Evolutionary conservation across 768 basidiomycete species (phyloP), one percentile per base, ranked within the genome.

Genomic region (Leccinellum rugosiceps): DNA sequence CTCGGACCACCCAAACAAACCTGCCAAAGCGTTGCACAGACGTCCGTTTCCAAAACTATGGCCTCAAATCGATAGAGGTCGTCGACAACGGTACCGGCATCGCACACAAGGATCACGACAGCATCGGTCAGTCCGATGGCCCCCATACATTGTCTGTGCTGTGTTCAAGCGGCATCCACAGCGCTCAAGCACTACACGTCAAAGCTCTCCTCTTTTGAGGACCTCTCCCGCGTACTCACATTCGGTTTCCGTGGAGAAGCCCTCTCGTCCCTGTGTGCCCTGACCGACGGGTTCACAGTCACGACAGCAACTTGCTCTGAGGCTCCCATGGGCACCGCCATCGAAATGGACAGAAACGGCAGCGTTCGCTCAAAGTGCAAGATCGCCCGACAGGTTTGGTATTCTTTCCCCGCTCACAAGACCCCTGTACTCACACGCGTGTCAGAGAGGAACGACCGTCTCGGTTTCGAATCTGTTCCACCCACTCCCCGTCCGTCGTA

Each of bases 211-310:
- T 81, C 85, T 0, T 93, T 88, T 66, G 74, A 82, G 4, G 91
- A 94, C 67, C 81, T 98, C 3, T 75, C 82, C 3, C 75, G 79
- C 0, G 83, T 98, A 10, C 74, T 75, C 6, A 93, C 94, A 0
- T 97, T 98, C 70, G 96, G 96, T 0, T 99, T 98, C 68, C 83
- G 97, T 35, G 97, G 97, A 15, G 97, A 99, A 74, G 97, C 97
- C 0, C 77, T 99, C 0, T 93, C 94, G 7, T 94, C 96, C 3
- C 79, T 99, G 0, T 99, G 95, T 67, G 92, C 92, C 1, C 74
- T 97, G 1, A 82, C 85, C 50, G 86, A 90, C 53, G 72, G 77
- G 3, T 81, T 98, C 11, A 77, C 75, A 0, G 78, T 98, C 49
- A 80, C 80, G 1, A 98, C 96, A 0, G 80, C 90, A 3, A 94